Base-by-base conservation (phyloP, 371 early-diverging fungal species). In the Parasitella parasitica region DNA sequence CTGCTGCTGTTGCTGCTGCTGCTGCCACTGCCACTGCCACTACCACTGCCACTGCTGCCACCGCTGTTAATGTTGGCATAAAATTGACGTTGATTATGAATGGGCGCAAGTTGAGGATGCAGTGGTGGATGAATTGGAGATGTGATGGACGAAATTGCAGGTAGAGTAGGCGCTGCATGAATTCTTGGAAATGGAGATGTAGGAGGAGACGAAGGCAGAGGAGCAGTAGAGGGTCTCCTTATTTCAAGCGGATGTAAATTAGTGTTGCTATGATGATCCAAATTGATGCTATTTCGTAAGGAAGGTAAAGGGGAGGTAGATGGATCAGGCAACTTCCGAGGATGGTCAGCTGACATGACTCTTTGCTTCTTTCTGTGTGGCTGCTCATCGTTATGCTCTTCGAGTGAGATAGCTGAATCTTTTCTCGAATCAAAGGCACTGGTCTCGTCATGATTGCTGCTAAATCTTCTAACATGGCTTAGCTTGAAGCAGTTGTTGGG, bases 321-420 rank as follows among this genome's bases (percentile, higher is more conserved):
- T 3, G 64, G 64, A 22, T 75, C 67, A 26, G 78, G 75, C 6
- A 72, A 48, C 18, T 72, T 72, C 30, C 75, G 54, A 12, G 66
- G 41, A 26, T 73, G 70, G 35, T 69, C 70, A 15, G 66, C 60
- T 9, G 71, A 69, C 65, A 71, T 66, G 6, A 69, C 63, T 53
- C 71, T 59, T 46, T 75, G 73, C 20, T 75, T 78, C 53, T 78
- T 78, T 24, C 64, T 48, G 28, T 54, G 39, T 24, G 59, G 59
- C 5, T 71, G 70, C 9, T 69, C 66, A 2, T 22, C 43, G n/a
- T n/a, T 16, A 20, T 18, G 18, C 22, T 20, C 18, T 43, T 71
- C 69, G 13, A 70, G 41, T 4, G 70, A 67, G 11, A 79, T 63
- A 8, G 71, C 79, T 16, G 80, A 79, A 32, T 79, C 75, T 35